Evolutionary conservation across 169 alveolate species (phyloP).

Genomic region (Sarcocystis neurona): DNA sequence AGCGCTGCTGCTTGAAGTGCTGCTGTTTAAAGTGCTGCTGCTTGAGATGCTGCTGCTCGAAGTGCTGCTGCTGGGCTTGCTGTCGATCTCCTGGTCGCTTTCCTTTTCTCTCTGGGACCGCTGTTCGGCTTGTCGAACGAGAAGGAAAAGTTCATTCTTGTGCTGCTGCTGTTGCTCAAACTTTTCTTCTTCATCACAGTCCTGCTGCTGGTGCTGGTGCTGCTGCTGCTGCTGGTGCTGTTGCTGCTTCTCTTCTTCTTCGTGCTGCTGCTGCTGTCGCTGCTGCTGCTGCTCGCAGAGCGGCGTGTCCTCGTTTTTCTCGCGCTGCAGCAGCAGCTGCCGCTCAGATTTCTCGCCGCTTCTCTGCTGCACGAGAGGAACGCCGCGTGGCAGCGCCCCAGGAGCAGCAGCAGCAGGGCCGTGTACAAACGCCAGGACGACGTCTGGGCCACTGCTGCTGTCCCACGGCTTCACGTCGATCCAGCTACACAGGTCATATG

Average conservation of each 20-base stretch:
- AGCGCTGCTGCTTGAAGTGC: no score
- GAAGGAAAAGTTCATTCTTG: no score
- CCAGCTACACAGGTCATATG: slow-evolving; percentile 47
- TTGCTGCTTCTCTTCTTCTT: no score
- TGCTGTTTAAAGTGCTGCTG: no score
- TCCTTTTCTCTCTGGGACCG: no score
- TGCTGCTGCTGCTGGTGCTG: not conserved
- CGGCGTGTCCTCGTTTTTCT: not conserved
- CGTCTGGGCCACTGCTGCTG: slow-evolving; percentile 49
- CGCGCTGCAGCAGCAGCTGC: not conserved
- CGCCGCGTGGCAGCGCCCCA: not conserved
- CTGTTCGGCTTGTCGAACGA: no score
- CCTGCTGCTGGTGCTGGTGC: not conserved
- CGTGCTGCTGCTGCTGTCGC: not conserved
- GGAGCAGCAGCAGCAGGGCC: slow-evolving; percentile 36
- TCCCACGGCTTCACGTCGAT: not conserved
- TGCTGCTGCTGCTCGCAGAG: not conserved
- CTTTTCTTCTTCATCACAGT: not conserved
- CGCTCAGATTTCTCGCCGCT: not conserved
- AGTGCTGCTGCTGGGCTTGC: no score
- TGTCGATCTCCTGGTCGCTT: no score
- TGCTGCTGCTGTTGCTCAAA: not conserved
- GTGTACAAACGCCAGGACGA: slow-evolving; percentile 52
- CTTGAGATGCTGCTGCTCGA: no score
- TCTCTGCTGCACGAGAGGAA: not conserved